phyloP scores from a whole-genome alignment of 176 grass and related monocot species.

The Phyllostachys edulis region DNA sequence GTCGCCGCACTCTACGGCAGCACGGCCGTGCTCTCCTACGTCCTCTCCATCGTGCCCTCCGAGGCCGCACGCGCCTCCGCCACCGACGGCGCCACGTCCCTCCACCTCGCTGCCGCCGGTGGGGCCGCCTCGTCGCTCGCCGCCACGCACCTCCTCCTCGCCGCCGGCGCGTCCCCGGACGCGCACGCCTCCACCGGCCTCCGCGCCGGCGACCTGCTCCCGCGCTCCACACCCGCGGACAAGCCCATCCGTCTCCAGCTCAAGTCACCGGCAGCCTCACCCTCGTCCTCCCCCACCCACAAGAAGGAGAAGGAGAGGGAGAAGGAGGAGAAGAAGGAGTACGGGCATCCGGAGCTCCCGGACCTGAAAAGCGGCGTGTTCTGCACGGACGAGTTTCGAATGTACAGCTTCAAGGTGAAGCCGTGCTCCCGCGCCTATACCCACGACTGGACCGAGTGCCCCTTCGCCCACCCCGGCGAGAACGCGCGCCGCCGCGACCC shows the following conservation, averaged over 20 bases:
- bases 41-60: constrained; percentile 43
- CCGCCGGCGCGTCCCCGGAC: constrained; percentile 35
- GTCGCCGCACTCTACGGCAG: constrained; percentile 57
- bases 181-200: constrained; percentile 18
- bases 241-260: constrained; percentile 18
- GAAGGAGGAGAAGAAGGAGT: constrained; percentile 49
- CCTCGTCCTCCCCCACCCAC: constrained; percentile 5
- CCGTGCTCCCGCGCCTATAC: constrained; percentile 73
- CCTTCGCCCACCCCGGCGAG: constrained; percentile 72
- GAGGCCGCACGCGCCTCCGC: constrained; percentile 47
- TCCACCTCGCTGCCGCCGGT: constrained; percentile 55
- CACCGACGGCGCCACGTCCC: constrained; percentile 58
- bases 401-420: constrained; percentile 77
- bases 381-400: constrained; percentile 61
- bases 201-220: constrained; percentile 39
- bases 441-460: constrained; percentile 81
- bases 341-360: constrained; percentile 50
- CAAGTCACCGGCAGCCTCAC: not conserved
- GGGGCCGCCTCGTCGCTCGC: constrained; percentile 22
- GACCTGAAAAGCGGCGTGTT: constrained; percentile 67
- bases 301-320: not conserved
- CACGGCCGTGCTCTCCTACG: constrained; percentile 42
- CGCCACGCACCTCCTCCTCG: constrained; percentile 40
- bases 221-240: constrained; percentile 8
- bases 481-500: constrained; percentile 70